Evolutionary conservation across 2,329 filamentous ascomycete genomes (phyloP), one percentile per base, ranked within the genome.

Genomic region (Fusarium pseudocircinatum): DNA sequence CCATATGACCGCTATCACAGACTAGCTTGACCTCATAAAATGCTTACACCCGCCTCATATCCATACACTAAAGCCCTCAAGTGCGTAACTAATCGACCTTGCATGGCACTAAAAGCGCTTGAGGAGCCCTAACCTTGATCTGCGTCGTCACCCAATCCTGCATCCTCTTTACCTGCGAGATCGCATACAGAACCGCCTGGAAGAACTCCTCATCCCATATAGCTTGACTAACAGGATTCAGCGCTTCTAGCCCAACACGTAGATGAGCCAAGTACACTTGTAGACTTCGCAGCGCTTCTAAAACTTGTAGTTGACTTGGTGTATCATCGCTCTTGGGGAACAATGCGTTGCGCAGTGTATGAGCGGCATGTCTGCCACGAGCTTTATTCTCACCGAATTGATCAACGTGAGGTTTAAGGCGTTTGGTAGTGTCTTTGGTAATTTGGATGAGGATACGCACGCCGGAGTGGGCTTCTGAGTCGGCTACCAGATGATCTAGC

Each of bases 201-300:
- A 58, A 64, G 13, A 64, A 64, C 4, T 43, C 22, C 1, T 22
- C 13, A 12, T 57, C 30, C 49, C 42, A 57, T 0, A 57, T 43
- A 0, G 37, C 63, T 30, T 66, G 42, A 7, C 42, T 34, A 10
- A 57, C 26, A 26, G 49, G 49, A 4, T 32, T 66, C 22, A 63
- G 6, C 2, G 36, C 63, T 0, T 63, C 42, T 2, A 63, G 6
- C 1, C 63, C 42, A 1, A 36, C 13, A 0, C 9, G 26, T 0
- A 50, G 4, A 52, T 67, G 44, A 6, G 30, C 37, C 2, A 50
- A 12, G 1, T 44, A 50, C 1, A 67, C 30, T 0, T 64, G 63
- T 2, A 64, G n/a, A n/a, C n/a, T 54, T 6, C 47, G 40, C 10
- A 66, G 22, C 1, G 42, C 22, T 24, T 66, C 59, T 0, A 63